phyloP scores from a whole-genome alignment of 1,284 basidiomycete genomes.

The Ustilago trichophora region DNA sequence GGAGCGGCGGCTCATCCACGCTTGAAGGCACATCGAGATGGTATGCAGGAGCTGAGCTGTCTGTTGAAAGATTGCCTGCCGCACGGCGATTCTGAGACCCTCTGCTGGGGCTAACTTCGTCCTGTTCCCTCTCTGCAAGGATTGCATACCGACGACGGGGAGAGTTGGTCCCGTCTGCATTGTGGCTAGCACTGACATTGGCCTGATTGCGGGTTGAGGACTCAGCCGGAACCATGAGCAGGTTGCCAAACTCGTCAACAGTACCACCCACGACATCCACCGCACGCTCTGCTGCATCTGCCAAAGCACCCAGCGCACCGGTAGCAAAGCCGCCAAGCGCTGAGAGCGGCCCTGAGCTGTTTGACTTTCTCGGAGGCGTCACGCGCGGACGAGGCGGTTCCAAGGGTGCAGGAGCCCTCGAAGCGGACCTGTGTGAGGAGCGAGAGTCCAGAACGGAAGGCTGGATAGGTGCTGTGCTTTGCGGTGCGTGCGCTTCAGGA shows the following conservation, averaged over 20 bases:
- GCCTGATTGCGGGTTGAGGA: constrained; percentile 6
- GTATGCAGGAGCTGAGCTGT: constrained; percentile 9
- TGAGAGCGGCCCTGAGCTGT: constrained; percentile 28
- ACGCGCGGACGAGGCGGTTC: constrained; percentile 12
- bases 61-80: not conserved
- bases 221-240: constrained; percentile 40
- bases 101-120: not conserved
- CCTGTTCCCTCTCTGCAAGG: constrained; percentile 18
- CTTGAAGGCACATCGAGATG: constrained; percentile 34
- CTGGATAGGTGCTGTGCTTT: not conserved
- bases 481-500: not conserved
- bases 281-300: constrained; percentile 40
- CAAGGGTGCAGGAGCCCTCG: constrained; percentile 4
- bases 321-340: constrained; percentile 47
- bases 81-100: not conserved
- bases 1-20: constrained; percentile 32
- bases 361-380: constrained; percentile 31
- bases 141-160: constrained; percentile 23
- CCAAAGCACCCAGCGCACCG: constrained; percentile 35
- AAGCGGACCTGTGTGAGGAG: not conserved
- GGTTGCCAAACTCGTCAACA: constrained; percentile 43
- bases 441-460: constrained; percentile 1
- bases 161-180: constrained; percentile 12
- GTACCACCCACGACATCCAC: constrained; percentile 48
- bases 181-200: not conserved